Percentiles rank a stretch among this genome's conserved stretches.
These are phyloP conservation scores for Ilyonectria robusta DNA, from an alignment of 2,329 filamentous ascomycete species.

Conservation along the genomic window DNA sequence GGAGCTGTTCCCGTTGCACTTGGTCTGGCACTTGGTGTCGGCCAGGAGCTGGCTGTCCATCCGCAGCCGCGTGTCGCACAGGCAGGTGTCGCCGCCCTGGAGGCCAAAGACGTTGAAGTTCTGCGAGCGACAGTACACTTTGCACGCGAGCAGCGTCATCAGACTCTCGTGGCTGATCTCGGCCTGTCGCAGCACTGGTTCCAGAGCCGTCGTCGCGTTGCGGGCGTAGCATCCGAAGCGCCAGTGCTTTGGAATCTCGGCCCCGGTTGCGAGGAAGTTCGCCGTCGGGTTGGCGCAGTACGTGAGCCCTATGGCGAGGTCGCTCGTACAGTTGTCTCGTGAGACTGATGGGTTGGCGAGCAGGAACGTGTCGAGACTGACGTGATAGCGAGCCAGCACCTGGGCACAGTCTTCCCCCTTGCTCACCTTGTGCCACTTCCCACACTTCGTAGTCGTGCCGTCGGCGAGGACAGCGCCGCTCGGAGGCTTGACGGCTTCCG, in stretches of 20 bases:
- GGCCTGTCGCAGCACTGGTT: slow-evolving; percentile 13
- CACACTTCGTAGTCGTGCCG: slow-evolving; percentile 20
- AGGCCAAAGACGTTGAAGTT: slow-evolving; percentile 16
- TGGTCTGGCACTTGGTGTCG: slow-evolving; percentile 20
- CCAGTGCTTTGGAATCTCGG: slow-evolving; percentile 10
- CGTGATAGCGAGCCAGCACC: slow-evolving; percentile 22
- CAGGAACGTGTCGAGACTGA: slow-evolving; percentile 22
- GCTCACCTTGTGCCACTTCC: slow-evolving; percentile 21
- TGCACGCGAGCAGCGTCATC: slow-evolving; percentile 26
- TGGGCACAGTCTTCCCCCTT: slow-evolving; percentile 19
- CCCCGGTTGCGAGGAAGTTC: slow-evolving; percentile 4
- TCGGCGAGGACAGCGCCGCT: slow-evolving; percentile 15
- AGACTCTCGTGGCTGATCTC: slow-evolving; percentile 12
- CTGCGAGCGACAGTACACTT: slow-evolving; percentile 18
- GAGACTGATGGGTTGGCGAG: slow-evolving; percentile 29
- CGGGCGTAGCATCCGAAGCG: slow-evolving; percentile 23
- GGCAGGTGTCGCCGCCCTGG: slow-evolving; percentile 22
- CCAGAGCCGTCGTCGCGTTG: slow-evolving; percentile 9
- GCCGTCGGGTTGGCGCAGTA: slow-evolving; percentile 25
- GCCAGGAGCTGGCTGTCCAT: slow-evolving; percentile 28
- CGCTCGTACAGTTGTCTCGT: slow-evolving; percentile 10
- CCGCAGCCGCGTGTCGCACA: slow-evolving; percentile 20
- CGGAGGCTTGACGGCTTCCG: slow-evolving; percentile 14
- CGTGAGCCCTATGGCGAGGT: slow-evolving; percentile 20
- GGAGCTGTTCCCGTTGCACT: slow-evolving; percentile 28